Evolutionary conservation across 2,329 filamentous ascomycete species (phyloP).

Genomic region (Volutella citrinella): DNA sequence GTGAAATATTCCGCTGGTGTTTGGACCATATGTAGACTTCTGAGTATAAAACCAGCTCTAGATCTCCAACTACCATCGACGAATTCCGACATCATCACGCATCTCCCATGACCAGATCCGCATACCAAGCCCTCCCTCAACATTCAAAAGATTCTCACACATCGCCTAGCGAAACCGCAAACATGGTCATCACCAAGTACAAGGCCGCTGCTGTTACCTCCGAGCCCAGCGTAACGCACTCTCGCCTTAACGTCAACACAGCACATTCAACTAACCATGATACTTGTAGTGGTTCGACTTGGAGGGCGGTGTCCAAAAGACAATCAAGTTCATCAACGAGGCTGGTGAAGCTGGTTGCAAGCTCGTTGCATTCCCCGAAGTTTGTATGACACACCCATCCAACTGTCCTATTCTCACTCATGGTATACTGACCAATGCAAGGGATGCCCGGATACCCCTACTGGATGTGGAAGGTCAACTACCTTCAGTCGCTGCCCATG

Average conservation of each 20-base stretch:
- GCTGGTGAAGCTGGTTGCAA: constrained; percentile 52
- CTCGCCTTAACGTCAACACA: not conserved
- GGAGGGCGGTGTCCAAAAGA: constrained; percentile 51
- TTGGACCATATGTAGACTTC: too few species aligned
- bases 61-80: too few species aligned
- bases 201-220: constrained; percentile 22
- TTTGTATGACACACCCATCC: constrained; percentile 26
- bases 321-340: constrained; percentile 52
- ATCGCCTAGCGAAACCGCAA: too few species aligned
- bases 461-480: constrained; percentile 33
- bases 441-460: constrained; percentile 54
- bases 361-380: constrained; percentile 53
- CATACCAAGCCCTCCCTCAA: too few species aligned
- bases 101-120: too few species aligned
- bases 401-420: not conserved
- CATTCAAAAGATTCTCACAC: too few species aligned
- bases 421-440: constrained; percentile 2
- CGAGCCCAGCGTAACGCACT: constrained; percentile 10
- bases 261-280: not conserved
- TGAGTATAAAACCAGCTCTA: too few species aligned
- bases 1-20: too few species aligned
- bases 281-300: constrained; percentile 52
- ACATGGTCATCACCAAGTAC: constrained; percentile 22
- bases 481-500: constrained; percentile 29
- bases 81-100: too few species aligned